Conservation (phyloP, 2,329 filamentous ascomycete genomes). For the Madurella mycetomatis region DNA sequence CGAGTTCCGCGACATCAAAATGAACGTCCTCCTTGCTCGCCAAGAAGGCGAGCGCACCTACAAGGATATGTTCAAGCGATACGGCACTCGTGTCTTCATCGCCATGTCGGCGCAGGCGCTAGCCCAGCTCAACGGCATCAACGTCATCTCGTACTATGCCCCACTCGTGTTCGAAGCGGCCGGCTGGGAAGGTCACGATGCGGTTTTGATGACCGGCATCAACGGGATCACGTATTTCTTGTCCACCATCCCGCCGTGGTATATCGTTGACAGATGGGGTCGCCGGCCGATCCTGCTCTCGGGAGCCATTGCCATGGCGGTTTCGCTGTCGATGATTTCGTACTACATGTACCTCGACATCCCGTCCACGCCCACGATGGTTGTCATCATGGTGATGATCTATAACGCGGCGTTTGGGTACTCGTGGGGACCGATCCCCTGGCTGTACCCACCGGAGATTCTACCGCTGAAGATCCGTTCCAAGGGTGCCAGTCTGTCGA, state of each 20-base stretch:
- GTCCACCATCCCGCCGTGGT: constrained; percentile 95
- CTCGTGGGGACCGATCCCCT: constrained; percentile 93
- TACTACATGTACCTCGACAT: constrained; percentile 94
- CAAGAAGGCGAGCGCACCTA: constrained; percentile 95
- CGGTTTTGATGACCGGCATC: constrained; percentile 94
- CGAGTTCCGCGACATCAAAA: constrained; percentile 98
- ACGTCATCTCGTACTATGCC: constrained; percentile 98
- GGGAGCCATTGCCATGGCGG: constrained; percentile 82
- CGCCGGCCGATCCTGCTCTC: constrained; percentile 84
- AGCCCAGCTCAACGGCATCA: constrained; percentile 96
- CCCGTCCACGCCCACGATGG: constrained; percentile 69
- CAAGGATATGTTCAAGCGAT: constrained; percentile 88
- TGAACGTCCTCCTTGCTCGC: constrained; percentile 87
- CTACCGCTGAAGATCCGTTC: constrained; percentile 92
- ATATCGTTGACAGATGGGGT: constrained; percentile 89
- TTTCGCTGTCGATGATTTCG: constrained; percentile 83
- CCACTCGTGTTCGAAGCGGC: constrained; percentile 95
- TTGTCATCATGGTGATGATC: constrained; percentile 94
- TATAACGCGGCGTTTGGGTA: constrained; percentile 98
- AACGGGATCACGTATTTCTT: constrained; percentile 86
- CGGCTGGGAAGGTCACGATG: constrained; percentile 87
- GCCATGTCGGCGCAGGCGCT: constrained; percentile 97
- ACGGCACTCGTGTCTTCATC: constrained; percentile 89
- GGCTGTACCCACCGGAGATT: constrained; percentile 98
- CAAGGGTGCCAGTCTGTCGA: constrained; percentile 94